Evolutionary conservation across 345 rosid species (phyloP), one percentile per base, ranked within the genome.

Genomic region (Gossypium herbaceum): DNA sequence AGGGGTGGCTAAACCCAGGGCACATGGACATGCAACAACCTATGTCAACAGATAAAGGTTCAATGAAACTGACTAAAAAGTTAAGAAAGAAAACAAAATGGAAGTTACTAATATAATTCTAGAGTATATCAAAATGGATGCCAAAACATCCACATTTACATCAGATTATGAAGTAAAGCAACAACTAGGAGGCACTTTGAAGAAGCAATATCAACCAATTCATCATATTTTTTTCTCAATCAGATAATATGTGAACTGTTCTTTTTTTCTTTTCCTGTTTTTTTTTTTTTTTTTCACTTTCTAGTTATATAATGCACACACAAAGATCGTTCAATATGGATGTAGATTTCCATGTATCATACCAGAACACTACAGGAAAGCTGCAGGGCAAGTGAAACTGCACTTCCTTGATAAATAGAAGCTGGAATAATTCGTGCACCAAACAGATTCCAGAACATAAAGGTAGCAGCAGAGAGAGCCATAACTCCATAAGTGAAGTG

Each of bases 1-100:
- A 67, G 98, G 98, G 50, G 98, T 92, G 77, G 98, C 97, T 81
- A 94, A 85, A 79, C 98, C 98, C 72, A 94, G 97, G 74, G 98
- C 98, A 82, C 98, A 91, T 61, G 98, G 98, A 88, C 98, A 94
- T 79, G 98, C 97, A 84, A 92, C 85, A 82, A 94, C 98, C 98
- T 94, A 86, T 51, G 76, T 69, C 77, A 79, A 41, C 50, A 74
- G 24, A 80, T 2, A 58, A 43, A 68, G 71, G 69, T 79, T 86
- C 69, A 75, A 13, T 27, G 2, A 57, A 65, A 55, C 63, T n/a
- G 8, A 39, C 22, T 15, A 17, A 34, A 59, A 58, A n/a, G 64
- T 34, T 17, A 39, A 54, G 17, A 41, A 13, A 54, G 12, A 57
- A 57, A 13, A 3, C 2, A 9, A 48, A 34, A 64, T 39, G 68